Base-by-base conservation (phyloP, 2,329 filamentous ascomycete genomes). In the Penicillium expansum region DNA sequence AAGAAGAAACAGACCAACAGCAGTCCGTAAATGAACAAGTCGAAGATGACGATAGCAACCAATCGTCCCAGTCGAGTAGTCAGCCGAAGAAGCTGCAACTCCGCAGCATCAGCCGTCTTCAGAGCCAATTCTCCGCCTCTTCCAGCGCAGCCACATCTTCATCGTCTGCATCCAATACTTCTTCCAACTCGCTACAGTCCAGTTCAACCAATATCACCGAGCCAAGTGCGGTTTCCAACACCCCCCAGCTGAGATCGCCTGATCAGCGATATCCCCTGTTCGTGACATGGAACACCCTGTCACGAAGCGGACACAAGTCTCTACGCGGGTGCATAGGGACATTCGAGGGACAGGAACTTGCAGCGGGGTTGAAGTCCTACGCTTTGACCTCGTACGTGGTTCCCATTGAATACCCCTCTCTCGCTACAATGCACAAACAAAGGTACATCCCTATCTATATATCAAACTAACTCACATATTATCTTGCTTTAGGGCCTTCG, bases 251-350 rank as follows among this genome's bases (percentile, higher is more conserved):
- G 68, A 67, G 62, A 64, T 59, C 69, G 74, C 65, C 75, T 75
- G 66, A 69, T 13, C 66, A 65, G 56, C 81, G 83, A 41, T 85
- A 87, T 60, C 93, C 93, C 0, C 82, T 97, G 38, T 97, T 97
- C 72, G 90, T 99, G 45, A 96, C 92, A 8, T 97, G 93, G 92
- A 96, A 97, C 77, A 91, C 85, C 0, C 66, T 91, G 53, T 85
- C 83, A 8, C 74, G 79, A 66, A 78, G 72, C 52, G 83, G 85
- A 29, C 77, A 85, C 62, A 86, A 87, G 71, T 83, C 83, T 24
- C 83, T 99, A 41, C 88, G 94, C 58, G 94, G 94, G 58, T 99
- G 94, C 80, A 97, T 99, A 71, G 94, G 94, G 65, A 99, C 93
- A 2, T 99, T 97, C 69, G 89, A 92, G 69, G 74, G 86, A 2